Percentiles rank a stretch among this genome's conserved stretches.
These are phyloP conservation scores for Curvularia lunata DNA, from an alignment of 2,329 filamentous ascomycete species.

Conservation along the genomic window DNA sequence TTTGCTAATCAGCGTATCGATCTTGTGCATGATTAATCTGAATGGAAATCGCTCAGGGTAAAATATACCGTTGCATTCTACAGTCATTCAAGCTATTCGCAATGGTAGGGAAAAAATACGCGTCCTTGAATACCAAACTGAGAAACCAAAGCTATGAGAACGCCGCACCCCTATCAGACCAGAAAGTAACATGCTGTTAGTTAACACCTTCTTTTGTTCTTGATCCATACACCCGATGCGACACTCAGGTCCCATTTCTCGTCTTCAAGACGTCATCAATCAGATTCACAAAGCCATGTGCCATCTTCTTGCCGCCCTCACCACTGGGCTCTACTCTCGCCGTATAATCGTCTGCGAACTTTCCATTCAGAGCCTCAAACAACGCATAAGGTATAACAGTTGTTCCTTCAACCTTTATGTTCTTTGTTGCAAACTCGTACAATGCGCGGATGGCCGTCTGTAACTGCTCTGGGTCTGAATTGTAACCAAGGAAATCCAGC, in stretches of 20 bases:
- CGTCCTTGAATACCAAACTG: neutral
- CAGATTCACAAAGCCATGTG: constrained; percentile 31
- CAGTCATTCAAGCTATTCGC: neutral
- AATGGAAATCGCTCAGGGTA: too few relatives aligned
- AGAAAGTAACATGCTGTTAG: neutral
- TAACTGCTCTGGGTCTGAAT: constrained; percentile 35
- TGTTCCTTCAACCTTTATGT: constrained; percentile 39
- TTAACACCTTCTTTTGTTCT: neutral
- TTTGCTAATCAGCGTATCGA: too few relatives aligned
- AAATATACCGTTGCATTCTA: neutral
- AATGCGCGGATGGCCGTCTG: constrained; percentile 45
- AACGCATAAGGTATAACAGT: constrained; percentile 42
- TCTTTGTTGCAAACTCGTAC: constrained; percentile 38
- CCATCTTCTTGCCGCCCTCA: constrained; percentile 46
- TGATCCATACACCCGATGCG: neutral
- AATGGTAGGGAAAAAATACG: neutral
- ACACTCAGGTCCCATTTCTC: neutral
- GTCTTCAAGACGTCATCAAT: constrained; percentile 11
- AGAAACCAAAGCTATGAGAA: neutral
- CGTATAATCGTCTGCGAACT: constrained; percentile 37
- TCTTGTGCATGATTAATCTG: too few relatives aligned
- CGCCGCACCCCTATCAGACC: neutral
- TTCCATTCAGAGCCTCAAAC: constrained; percentile 44
- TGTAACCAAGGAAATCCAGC: constrained; percentile 42
- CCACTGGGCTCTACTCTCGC: constrained; percentile 47